Conservation (phyloP, 164 flowering plant genomes). For the Nelumbo lutea region DNA sequence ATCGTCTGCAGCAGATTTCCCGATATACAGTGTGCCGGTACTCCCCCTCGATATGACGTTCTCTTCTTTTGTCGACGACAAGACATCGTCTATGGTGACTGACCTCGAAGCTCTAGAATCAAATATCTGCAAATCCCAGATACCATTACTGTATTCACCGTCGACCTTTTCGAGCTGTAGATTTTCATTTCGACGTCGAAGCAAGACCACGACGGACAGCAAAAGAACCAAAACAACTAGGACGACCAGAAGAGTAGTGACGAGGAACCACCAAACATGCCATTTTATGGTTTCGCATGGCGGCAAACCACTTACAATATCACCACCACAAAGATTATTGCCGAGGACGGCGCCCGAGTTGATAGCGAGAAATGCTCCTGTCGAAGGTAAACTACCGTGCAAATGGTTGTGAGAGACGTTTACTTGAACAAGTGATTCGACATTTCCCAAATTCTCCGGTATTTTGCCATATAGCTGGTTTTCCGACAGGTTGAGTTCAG, state of each 20-base stretch:
- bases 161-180: conserved; percentile 32
- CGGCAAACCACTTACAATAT: conserved; percentile 40
- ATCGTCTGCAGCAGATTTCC: conserved; percentile 22
- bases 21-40: conserved; percentile 31
- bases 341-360: conserved; percentile 59
- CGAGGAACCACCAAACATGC: conserved; percentile 36
- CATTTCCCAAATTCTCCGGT: conserved; percentile 33
- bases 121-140: conserved; percentile 57
- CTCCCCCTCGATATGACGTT: conserved; percentile 35
- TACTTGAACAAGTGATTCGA: conserved; percentile 56
- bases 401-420: conserved; percentile 71
- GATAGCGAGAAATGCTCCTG: conserved; percentile 67
- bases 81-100: conserved; percentile 42
- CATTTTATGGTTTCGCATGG: conserved; percentile 39
- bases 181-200: conserved; percentile 20
- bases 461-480: conserved; percentile 8
- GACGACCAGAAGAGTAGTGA: conserved; percentile 28
- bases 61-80: conserved; percentile 30
- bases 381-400: conserved; percentile 54
- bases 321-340: conserved; percentile 62
- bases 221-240: conserved; percentile 21
- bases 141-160: conserved; percentile 31
- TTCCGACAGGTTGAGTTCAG: conserved; percentile 10
- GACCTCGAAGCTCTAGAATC: conserved; percentile 31
- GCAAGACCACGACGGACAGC: conserved; percentile 6